Evolutionary conservation across 1,139 yeast species (phyloP), one percentile per base, ranked within the genome.

Genomic region (Geotrichum restrictum): DNA sequence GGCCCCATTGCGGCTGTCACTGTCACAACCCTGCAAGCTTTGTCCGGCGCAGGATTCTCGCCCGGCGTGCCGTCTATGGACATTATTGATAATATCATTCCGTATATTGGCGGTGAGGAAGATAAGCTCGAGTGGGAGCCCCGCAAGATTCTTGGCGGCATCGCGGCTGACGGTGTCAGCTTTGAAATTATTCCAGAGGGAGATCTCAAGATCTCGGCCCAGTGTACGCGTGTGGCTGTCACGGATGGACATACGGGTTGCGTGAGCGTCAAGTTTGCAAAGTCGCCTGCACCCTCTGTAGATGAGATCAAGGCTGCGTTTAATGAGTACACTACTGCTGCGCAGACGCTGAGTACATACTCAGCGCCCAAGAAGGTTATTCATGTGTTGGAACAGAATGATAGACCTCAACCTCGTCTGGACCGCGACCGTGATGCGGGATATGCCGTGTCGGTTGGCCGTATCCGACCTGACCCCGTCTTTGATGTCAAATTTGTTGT

Each of bases 51-150:
- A 27, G 99, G 99, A 1, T 93, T 88, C 71, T 87, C 96, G 13
- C 99, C 99, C 45, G 99, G 99, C 69, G 96, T 91, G 51, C 82
- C 96, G 27, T 94, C 95, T 57, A 91, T 93, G 72, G 98, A 93
- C 67, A 83, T 93, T 51, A 78, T 93, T 64, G 99, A 93, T 73
- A 93, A 93, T 74, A 79, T 93, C 62, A 88, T 93, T 53, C 99
- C 99, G 46, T 91, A 75, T 76, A 93, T 93, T 65, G 79, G 93
- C 57, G 97, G 98, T 48, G 99, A 93, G 73, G 99, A 93, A 74
- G 99, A 94, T 62, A 93, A 93, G 74, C 88, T 93, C 62, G 98
- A 94, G 73, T 89, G 95, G 95, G 99, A 93, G 74, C 89, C 98
- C 52, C 87, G 88, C 69, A 93, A 93, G 75, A 93, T 93, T 61